Percentiles rank a stretch among this genome's conserved stretches.
These are phyloP conservation scores for Allomyces arbusculus DNA, from an alignment of 192 early-diverging fungal genomes.

Conservation along the genomic window DNA sequence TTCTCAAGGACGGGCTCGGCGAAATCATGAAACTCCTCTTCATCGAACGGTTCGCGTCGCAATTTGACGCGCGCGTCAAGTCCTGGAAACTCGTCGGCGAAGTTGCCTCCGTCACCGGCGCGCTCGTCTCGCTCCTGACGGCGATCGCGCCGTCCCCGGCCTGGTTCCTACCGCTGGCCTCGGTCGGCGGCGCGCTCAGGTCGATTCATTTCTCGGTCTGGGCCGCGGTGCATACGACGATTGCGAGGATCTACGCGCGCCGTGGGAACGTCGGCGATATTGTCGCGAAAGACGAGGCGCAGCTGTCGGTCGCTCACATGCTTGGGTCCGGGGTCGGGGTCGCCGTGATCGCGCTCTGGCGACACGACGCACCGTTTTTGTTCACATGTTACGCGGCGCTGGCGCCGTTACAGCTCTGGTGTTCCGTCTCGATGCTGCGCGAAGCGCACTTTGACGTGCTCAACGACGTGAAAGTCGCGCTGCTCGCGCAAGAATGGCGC, in stretches of 20 bases:
- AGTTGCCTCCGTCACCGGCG: neutral
- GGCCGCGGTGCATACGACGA: neutral
- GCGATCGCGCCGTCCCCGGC: neutral
- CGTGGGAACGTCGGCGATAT: neutral
- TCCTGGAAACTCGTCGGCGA: neutral
- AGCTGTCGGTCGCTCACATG: neutral
- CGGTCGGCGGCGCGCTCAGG: neutral
- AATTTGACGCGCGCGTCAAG: neutral
- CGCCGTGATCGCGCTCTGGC: neutral
- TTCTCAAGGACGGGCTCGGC: neutral
- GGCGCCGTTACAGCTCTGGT: neutral
- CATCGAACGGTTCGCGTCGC: neutral
- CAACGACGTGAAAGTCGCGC: neutral
- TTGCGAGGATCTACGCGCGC: neutral
- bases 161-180: neutral
- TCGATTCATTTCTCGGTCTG: neutral
- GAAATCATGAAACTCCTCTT: neutral
- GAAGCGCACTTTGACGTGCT: neutral
- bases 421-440: neutral
- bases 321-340: neutral
- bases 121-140: neutral
- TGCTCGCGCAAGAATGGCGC: neutral
- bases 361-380: neutral
- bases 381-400: neutral
- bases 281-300: neutral